Base-by-base conservation (phyloP, 805 yeast genomes). In the Metschnikowia kofuensis region DNA sequence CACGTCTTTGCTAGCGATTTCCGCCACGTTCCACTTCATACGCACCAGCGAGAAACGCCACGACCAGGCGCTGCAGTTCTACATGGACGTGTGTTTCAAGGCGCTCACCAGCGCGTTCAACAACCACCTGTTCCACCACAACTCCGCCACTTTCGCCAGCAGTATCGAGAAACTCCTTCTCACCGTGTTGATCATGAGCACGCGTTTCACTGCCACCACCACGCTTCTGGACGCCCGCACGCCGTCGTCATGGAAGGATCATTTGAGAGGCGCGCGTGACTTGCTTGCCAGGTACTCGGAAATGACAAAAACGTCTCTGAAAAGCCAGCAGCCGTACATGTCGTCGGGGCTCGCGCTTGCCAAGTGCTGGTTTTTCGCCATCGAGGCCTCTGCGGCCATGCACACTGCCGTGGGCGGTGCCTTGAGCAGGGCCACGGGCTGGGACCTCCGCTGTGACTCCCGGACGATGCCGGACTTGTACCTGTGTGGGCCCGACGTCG, bases 341-440 rank as follows among this genome's bases (percentile, higher is more conserved):
- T 49, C 59, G 21, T 56, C 56, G 16, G 66, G 65, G 12, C 49
- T 62, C 13, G 61, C 66, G 6, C 54, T 63, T 4, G 65, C 67
- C 28, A 60, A 60, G 42, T 55, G 58, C 42, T 62, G 66, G 67
- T 63, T 63, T 42, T 62, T 61, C 38, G 66, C 67, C 35, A 58
- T 63, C 27, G 67, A 63, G 40, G 45, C 59, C 6, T 35, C 58
- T 8, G 65, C 65, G 1, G 57, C 57, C 9, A 45, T 62, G 34
- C 58, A 52, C 47, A 45, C 57, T 7, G 15, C 55, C 13, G 38
- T 44, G 6, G 64, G 64, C 12, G 54, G 54, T 11, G 48, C 40
- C 10, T 16, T 30, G 29, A 48, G 52, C 27, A 16, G 47, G 6
- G 42, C 46, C 13, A 13, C 21, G 35, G 45, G 26, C 27, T 38